Evolutionary conservation across 2,329 filamentous ascomycete genomes (phyloP), one percentile per base, ranked within the genome.

Genomic region (Sporothrix inflata): DNA sequence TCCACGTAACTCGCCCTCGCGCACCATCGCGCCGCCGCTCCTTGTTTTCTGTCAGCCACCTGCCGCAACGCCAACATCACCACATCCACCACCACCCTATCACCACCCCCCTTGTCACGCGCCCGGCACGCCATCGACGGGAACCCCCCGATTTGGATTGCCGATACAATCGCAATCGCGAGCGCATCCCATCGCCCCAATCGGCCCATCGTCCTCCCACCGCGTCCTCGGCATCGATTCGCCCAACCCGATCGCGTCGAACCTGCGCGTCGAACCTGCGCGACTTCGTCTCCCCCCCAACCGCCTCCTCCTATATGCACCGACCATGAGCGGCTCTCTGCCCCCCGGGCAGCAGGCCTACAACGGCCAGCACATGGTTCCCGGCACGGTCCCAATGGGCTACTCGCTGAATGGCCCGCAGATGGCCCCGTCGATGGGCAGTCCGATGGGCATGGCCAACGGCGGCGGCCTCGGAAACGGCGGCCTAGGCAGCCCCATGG

Each of bases 291-390:
- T 14, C 27, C 30, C 21, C 24, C 42, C 12, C 42, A 14, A 27
- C 4, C 61, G 24, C 16, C 24, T 9, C 45, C 55, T 61, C 72
- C 72, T 74, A 61, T 73, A 77, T 78, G 80, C 76, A 75, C 82
- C 84, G 80, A 82, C 78, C 76, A 81, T 78, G 77, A 79, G 79
- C 75, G 80, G 79, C 78, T 79, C 78, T 75, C 78, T 82, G 79
- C 81, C 82, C 77, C 78, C 81, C 74, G 81, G 81, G 76, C 81
- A 75, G 73, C 73, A 81, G 78, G 78, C 78, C 75, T 83, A 78
- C 77, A 77, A 79, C 74, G 80, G 78, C 78, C 82, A 83, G 76
- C 79, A 77, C 74, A 77, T 74, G 71, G 70, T 74, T 21, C 57
- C 72, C 49, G 71, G 72, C 24, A 16, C 72, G 24, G 34, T 71